A percentile compares a stretch with the other conserved stretches of the same genome.
Evolutionary conservation across 176 grass and related monocot genomes (phyloP).

Genomic region (Themeda triandra): DNA sequence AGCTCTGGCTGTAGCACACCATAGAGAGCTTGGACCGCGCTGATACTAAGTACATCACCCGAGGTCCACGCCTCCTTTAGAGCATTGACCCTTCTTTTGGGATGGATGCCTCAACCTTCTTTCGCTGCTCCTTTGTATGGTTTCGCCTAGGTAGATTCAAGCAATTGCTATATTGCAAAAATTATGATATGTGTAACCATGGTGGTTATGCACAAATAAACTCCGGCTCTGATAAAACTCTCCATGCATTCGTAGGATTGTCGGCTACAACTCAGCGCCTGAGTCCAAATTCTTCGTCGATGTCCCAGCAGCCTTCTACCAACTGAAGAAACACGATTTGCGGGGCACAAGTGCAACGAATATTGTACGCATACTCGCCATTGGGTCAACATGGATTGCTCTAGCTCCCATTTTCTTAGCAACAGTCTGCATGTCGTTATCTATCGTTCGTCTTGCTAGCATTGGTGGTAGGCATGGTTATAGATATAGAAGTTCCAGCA

Average conservation of each 20-base stretch:
- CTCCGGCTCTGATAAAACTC: no score
- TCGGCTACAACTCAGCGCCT: neutral
- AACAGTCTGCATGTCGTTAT: neutral
- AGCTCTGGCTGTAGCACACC: no score
- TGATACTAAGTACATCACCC: no score
- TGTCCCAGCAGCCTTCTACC: neutral
- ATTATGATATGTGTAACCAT: no score
- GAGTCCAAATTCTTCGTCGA: neutral
- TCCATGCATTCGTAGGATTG: neutral
- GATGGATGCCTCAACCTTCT: no score
- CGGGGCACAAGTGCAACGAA: neutral
- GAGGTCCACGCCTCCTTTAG: no score
- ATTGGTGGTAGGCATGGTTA: neutral
- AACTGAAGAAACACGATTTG: neutral
- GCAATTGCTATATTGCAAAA: no score
- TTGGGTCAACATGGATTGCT: neutral
- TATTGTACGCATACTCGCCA: neutral
- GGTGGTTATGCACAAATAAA: no score
- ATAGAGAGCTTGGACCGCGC: no score
- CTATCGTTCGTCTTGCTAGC: neutral
- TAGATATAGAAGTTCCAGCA: neutral
- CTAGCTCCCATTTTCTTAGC: neutral
- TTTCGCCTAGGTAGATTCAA: no score
- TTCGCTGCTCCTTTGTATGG: no score
- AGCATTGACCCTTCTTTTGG: no score